Evolutionary conservation across 768 basidiomycete species (phyloP), one percentile per base, ranked within the genome.

Genomic region (Cystobasidium onofrii): DNA sequence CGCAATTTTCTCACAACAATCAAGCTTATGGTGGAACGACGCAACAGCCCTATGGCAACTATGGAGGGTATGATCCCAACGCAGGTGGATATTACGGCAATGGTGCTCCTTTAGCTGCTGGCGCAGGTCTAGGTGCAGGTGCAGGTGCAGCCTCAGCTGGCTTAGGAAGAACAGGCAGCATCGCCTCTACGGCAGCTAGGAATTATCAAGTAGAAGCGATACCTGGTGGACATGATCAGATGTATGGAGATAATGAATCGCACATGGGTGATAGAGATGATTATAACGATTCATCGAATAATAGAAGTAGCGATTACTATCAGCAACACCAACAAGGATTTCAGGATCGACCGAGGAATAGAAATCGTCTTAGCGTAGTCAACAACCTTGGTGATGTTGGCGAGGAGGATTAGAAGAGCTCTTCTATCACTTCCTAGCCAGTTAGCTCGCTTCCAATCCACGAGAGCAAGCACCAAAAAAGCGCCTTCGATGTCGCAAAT

Each of bases 351-450:
- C 57, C 57, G 6, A 60, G 69, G 13, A 71, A 71, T 55, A 67
- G 65, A 43, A 52, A 46, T 27, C 52, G 69, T 9, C 69, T 71
- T 2, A 57, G 52, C 50, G 69, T 71, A 15, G 69, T 71, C 69
- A 71, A 71, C 36, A 71, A 71, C 25, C 69, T 71, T 18, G 69
- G 55, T 23, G 69, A 71, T 41, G 69, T 71, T 18, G 65, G 65
- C 25, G 69, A 71, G 39, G 69, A 71, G 29, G 57, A 60, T 34
- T 60, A 60, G 27, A n/a, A n/a, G 18, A 43, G 18, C n/a, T n/a
- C n/a, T 39, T 39, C 39, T 39, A 39, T 39, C 39, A 15, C n/a
- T n/a, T n/a, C n/a, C n/a, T n/a, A n/a, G n/a, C n/a, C n/a, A n/a
- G n/a, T n/a, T n/a, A n/a, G n/a, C n/a, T n/a, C n/a, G n/a, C n/a